Base-by-base conservation (phyloP, 352 stramenopile species). In the Pythium coloratum region DNA sequence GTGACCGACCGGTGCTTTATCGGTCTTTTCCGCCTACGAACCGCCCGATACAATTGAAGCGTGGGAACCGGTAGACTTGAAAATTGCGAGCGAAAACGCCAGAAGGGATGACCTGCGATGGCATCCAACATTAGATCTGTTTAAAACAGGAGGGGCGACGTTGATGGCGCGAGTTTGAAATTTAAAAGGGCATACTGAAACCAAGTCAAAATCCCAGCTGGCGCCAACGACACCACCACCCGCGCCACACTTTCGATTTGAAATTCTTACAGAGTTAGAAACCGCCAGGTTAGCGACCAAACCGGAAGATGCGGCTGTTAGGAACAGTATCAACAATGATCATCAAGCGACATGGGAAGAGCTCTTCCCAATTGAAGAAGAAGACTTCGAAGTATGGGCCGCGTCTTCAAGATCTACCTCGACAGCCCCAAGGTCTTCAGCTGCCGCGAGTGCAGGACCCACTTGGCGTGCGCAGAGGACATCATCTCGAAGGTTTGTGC, bases 401-500 rank as follows among this genome's bases (percentile, higher is more conserved):
- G 77, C n/a, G 84, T 92, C 64, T 94, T 94, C 67, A 89, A 97
- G 82, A 81, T 94, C 44, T 98, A 96, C 67, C 77, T 98, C 50
- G 91, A 98, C 64, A 94, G 91, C 62, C 70, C 84, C 57, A 83
- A 94, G 59, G 70, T 98, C 20, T 98, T 98, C 64, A 82, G 86
- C 56, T 98, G 95, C 75, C 83, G 76, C 62, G 81, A 97, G 36
- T 98, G 95, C 75, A 78, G 81, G 55, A 95, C 95, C 40, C 93
- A 98, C 67, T 77, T 98, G 34, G 93, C 93, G 8, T 90, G 78
- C 72, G 83, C 89, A 56, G 93, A 98, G 69, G 92, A 98, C 64
- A 98, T 98, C 65, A 95, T 98, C 61, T 98, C 92, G 32, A 98
- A 98, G 75, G 94, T 91, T 69, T 76, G 70, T 76, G 60, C 67